A percentile compares a stretch with the other conserved stretches of the same genome.
Evolutionary conservation across 192 early-diverging fungal genomes (phyloP).

Genomic region (Geranomyces michiganensis): DNA sequence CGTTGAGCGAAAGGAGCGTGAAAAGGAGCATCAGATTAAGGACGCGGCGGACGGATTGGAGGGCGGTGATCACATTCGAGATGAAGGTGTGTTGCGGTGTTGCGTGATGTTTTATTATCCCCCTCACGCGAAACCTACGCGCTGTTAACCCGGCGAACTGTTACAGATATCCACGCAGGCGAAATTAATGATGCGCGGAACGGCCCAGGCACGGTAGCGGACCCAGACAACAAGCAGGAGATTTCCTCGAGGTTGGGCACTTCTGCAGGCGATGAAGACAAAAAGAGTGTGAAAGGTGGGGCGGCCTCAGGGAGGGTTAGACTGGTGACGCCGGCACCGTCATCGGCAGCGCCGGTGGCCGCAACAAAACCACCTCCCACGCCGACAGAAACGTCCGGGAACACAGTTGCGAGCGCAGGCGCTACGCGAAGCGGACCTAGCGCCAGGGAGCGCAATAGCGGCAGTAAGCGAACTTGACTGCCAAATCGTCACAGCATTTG

Average conservation of each 20-base stretch:
- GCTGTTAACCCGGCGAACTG: too few species aligned
- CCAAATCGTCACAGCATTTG: not conserved
- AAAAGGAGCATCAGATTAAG: constrained; percentile 40
- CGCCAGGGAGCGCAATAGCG: not conserved
- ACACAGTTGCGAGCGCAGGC: not conserved
- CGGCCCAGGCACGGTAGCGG: not conserved
- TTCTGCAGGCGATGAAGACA: constrained; percentile 26
- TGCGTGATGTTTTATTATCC: not conserved
- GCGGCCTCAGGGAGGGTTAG: constrained; percentile 26
- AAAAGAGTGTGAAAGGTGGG: constrained; percentile 32
- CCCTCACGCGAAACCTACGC: too few species aligned
- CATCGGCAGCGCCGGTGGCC: not conserved
- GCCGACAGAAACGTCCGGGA: not conserved
- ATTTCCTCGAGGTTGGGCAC: not conserved
- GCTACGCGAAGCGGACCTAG: not conserved
- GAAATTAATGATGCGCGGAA: not conserved
- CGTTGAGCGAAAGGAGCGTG: constrained; percentile 40
- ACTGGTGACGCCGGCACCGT: constrained; percentile 18
- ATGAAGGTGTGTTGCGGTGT: constrained; percentile 22
- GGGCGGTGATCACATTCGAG: constrained; percentile 5
- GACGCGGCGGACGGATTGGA: constrained; percentile 25
- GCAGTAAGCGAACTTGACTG: not conserved
- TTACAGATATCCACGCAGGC: too few species aligned
- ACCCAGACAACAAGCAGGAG: not conserved
- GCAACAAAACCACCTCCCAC: constrained; percentile 17